These are phyloP conservation scores for Galium porrigens DNA, from an alignment of 305 asterid genomes.

Conservation along the genomic window DNA sequence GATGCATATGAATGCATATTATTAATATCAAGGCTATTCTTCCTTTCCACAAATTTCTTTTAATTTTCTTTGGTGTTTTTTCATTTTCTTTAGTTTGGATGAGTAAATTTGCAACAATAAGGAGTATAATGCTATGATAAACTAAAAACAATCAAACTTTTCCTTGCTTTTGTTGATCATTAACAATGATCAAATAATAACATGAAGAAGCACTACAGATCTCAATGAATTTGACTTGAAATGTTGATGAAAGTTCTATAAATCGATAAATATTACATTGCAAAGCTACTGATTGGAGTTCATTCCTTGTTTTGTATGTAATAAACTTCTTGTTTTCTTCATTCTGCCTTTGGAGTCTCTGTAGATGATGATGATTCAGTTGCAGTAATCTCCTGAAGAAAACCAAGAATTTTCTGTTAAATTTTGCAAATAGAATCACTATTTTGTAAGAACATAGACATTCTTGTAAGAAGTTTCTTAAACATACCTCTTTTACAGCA, in stretches of 20 bases:
- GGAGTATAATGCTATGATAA: background rate
- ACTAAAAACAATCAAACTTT: background rate
- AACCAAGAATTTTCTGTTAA: background rate
- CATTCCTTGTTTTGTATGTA: conserved; percentile 3
- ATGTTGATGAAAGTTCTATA: background rate
- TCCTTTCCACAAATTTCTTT: background rate
- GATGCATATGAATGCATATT: background rate
- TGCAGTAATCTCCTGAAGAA: conserved; percentile 21
- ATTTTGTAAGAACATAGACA: background rate
- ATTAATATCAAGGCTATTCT: background rate
- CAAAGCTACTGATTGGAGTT: background rate
- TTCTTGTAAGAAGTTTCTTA: background rate
- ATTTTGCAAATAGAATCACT: background rate
- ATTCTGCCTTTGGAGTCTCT: conserved; percentile 15
- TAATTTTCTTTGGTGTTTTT: background rate
- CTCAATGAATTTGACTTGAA: background rate
- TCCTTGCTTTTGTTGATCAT: background rate
- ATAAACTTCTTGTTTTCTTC: conserved; percentile 4
- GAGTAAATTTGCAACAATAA: background rate
- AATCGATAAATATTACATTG: background rate
- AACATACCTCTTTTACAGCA: conserved; percentile 14
- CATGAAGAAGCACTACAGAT: conserved; percentile 3
- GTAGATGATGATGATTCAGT: conserved; percentile 7
- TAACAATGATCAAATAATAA: background rate
- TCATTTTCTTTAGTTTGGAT: background rate